phyloP scores from a whole-genome alignment of 2,329 filamentous ascomycete species.

The Dactylella cylindrospora region DNA sequence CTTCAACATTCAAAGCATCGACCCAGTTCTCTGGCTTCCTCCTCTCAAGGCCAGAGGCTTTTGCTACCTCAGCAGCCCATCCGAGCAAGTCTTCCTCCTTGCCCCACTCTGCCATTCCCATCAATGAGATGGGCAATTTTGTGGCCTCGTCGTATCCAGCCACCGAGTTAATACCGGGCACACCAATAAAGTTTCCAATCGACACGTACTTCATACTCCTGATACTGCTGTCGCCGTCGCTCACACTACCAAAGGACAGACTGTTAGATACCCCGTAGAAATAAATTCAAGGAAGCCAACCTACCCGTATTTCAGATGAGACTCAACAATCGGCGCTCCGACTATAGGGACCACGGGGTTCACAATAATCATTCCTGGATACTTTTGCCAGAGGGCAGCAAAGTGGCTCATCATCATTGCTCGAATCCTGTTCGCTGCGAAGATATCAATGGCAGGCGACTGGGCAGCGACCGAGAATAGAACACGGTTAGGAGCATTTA shows the following conservation, averaged over 20 bases:
- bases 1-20: conserved; percentile 38
- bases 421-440: conserved; percentile 72
- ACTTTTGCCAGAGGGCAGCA: conserved; percentile 65
- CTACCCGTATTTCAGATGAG: conserved; percentile 37
- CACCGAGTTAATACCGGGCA: conserved; percentile 72
- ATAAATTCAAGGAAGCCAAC: not conserved
- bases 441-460: conserved; percentile 68
- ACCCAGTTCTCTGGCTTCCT: conserved; percentile 36
- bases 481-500: conserved; percentile 69
- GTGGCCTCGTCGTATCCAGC: conserved; percentile 71
- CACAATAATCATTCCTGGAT: conserved; percentile 76
- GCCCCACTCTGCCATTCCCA: conserved; percentile 69
- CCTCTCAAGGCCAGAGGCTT: conserved; percentile 12
- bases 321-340: conserved; percentile 20
- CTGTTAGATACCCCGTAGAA: not conserved
- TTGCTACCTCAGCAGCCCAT: conserved; percentile 63
- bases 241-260: conserved; percentile 57
- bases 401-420: conserved; percentile 77
- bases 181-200: conserved; percentile 78
- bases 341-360: conserved; percentile 69
- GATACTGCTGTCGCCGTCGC: conserved; percentile 72
- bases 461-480: conserved; percentile 66
- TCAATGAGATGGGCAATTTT: conserved; percentile 62
- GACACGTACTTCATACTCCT: conserved; percentile 82
- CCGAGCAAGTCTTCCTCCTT: conserved; percentile 64